Conservation (phyloP, 306 rosid species). For the Prinsepia uniflora region DNA sequence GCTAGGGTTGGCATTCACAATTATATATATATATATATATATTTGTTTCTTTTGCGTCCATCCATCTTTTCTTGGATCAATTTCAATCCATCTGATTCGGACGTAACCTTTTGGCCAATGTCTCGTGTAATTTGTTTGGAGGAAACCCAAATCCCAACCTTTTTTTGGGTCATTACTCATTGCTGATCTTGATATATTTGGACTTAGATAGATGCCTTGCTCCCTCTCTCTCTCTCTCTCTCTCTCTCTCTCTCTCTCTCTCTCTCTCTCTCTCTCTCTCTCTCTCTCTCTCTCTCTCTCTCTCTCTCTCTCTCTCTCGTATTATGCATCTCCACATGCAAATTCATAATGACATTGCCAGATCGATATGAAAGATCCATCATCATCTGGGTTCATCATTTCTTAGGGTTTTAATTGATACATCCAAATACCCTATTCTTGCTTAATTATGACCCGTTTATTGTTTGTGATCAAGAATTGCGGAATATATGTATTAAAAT, state of each 20-base stretch:
- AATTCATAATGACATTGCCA: not conserved
- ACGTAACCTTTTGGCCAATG: constrained; percentile 36
- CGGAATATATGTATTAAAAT: too few relatives aligned
- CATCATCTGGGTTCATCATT: too few relatives aligned
- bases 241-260: not conserved
- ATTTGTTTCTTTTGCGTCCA: not conserved
- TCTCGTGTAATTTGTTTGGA: constrained; percentile 11
- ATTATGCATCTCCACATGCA: not conserved
- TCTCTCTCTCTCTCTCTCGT: not conserved
- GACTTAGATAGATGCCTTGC: not conserved
- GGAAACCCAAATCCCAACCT: constrained; percentile 4
- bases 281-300: not conserved
- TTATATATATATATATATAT: not conserved
- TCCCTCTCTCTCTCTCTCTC: not conserved
- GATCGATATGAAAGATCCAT: not conserved
- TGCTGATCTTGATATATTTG: not conserved
- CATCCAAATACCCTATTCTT: too few relatives aligned
- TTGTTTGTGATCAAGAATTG: too few relatives aligned
- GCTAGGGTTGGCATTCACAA: constrained; percentile 34
- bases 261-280: not conserved
- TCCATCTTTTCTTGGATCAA: constrained; percentile 30
- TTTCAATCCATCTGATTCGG: constrained; percentile 30
- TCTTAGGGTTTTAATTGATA: too few relatives aligned
- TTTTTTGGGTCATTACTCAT: not conserved
- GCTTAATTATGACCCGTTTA: too few relatives aligned